Base-by-base conservation (phyloP, 495 filamentous ascomycete genomes). In the Lasiosphaeria miniovina region DNA sequence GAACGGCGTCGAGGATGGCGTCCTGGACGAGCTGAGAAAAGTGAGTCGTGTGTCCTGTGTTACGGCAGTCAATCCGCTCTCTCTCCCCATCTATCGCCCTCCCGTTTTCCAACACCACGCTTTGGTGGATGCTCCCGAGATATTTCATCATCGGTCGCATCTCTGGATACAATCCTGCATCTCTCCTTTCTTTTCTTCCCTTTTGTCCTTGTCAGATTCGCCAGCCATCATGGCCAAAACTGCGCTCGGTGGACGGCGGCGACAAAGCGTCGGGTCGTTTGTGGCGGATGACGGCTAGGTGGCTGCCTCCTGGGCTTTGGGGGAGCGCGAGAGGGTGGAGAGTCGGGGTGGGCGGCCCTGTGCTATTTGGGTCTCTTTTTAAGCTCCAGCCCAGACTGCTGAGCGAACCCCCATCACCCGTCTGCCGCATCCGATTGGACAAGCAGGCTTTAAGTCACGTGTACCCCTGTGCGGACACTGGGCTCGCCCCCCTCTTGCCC, bases 1-100 rank as follows among this genome's bases (percentile, higher is more conserved):
- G 72, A 89, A 87, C 67, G 95, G 95, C 63, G 89, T 98, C 60
- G 90, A 94, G 59, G 88, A 90, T 70, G 77, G 84, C 63, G 90
- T 90, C 50, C 80, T 99, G 65, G 80, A 90, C 61, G 90, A 96
- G 69, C 79, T 99, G 82, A 85, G 82, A 71, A 81, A 84, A 80
- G 93, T 98, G 72, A 84, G 86, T 34, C 11, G 4, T 46, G 12
- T 46, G 43, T 48, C 54, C 38, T 17, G 43, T 34, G 14, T 31
- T 11, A 2, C 40, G 6, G 8, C 43, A 48, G 31, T 48, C 3
- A 5, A 35, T n/a, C 34, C 12, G 6, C 35, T 55, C 6, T 36
- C 36, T 7, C 31, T 36, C 9, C 38, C 52, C 36, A 46, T 14
- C 36, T 32, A 36, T 7, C 36, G 14, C 12, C 35, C 10, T 9